phyloP scores from a whole-genome alignment of 2,329 filamentous ascomycete species.

The Ophiobolus disseminans region DNA sequence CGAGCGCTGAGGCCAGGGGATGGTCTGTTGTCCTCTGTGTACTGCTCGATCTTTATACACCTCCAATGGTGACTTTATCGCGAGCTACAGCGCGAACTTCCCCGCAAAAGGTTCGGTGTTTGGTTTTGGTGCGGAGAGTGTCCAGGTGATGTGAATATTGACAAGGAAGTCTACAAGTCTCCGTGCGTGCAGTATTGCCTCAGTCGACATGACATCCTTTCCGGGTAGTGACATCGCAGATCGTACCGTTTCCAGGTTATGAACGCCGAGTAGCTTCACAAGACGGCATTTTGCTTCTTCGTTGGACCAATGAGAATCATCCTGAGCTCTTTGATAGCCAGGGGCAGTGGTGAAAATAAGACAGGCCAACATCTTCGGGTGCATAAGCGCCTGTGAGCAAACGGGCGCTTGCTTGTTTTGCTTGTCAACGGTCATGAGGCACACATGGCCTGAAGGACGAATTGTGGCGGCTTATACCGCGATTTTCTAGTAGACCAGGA shows the following conservation, averaged over 20 bases:
- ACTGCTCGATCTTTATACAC: slow-evolving; percentile 7
- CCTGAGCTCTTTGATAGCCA: slow-evolving; percentile 8
- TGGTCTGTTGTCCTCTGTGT: not conserved
- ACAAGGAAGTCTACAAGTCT: slow-evolving; percentile 7
- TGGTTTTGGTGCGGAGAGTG: slow-evolving; percentile 10
- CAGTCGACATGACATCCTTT: slow-evolving; percentile 5
- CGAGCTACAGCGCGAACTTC: slow-evolving; percentile 20
- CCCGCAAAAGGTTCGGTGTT: slow-evolving; percentile 23
- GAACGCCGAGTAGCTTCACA: slow-evolving; percentile 4
- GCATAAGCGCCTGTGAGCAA: slow-evolving; percentile 11
- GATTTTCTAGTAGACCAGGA: not conserved
- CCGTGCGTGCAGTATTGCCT: slow-evolving; percentile 30
- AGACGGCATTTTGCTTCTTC: not conserved
- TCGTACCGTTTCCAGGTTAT: slow-evolving; percentile 9
- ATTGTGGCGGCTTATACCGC: slow-evolving; percentile 3
- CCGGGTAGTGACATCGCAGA: slow-evolving; percentile 10
- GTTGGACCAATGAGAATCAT: slow-evolving; percentile 11
- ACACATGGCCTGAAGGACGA: slow-evolving; percentile 5
- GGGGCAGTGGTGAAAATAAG: slow-evolving; percentile 11
- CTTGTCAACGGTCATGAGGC: slow-evolving; percentile 11
- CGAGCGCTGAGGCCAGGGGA: slow-evolving; percentile 1
- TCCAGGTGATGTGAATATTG: slow-evolving; percentile 22
- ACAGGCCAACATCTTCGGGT: slow-evolving; percentile 2
- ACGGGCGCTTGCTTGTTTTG: slow-evolving; percentile 3
- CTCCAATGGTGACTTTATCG: slow-evolving; percentile 11